Conservation (phyloP, 805 yeast genomes). For the Suhomyces vadensis region DNA sequence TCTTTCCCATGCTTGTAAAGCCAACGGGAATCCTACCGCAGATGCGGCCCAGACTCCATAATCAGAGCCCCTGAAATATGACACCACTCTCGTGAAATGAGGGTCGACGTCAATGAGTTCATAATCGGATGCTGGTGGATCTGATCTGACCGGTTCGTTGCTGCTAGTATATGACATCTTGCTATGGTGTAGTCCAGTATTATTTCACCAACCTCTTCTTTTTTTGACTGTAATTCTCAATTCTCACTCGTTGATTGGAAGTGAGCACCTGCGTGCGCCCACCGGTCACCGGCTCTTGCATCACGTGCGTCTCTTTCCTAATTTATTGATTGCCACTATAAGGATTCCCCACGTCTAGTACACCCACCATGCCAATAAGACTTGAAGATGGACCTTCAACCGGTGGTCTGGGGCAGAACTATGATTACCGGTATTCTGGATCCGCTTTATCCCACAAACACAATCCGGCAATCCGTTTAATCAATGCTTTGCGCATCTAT, state of each 20-base stretch:
- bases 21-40: conserved; percentile 44
- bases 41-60: conserved; percentile 48
- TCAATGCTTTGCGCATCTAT: conserved; percentile 39
- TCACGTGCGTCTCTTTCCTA: background rate
- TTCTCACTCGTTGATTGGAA: conserved; percentile 42
- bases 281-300: background rate
- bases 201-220: conserved; percentile 4
- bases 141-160: conserved; percentile 43
- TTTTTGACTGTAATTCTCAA: conserved; percentile 17
- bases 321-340: background rate
- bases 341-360: too few relatives aligned
- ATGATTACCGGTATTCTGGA: background rate
- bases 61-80: conserved; percentile 71
- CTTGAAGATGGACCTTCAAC: conserved; percentile 16
- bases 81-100: conserved; percentile 66
- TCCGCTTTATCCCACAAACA: background rate
- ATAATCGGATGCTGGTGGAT: conserved; percentile 38
- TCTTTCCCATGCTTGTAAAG: conserved; percentile 44
- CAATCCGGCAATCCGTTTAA: conserved; percentile 12
- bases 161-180: conserved; percentile 41
- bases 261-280: background rate
- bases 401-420: conserved; percentile 13
- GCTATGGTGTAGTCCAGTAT: conserved; percentile 4
- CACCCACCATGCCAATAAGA: conserved; percentile 25
- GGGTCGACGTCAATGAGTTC: conserved; percentile 77